Evolutionary conservation across 768 basidiomycete species (phyloP), one percentile per base, ranked within the genome.

Genomic region (Wakefieldia striispora): DNA sequence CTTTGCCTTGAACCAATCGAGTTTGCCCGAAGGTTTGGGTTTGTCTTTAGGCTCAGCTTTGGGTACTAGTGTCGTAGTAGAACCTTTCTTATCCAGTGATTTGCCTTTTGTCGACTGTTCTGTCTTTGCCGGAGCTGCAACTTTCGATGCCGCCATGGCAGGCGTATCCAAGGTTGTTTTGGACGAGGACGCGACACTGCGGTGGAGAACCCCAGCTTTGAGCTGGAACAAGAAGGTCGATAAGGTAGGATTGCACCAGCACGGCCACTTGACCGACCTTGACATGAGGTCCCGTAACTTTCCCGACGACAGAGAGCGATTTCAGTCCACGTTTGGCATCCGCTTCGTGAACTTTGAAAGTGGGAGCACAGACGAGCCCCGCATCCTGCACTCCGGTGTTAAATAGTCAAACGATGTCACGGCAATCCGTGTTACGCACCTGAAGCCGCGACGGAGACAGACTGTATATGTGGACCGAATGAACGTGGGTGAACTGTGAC

Each of bases 381-480:
- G 71, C 67, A 49, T 80, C 80, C 80, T 80, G 50, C n/a, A 14
- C 12, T 12, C 19, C 21, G 19, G 19, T 4, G 21, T 59, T 24
- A 59, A 47, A 34, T 1, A 1, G 26, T 42, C 10, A 6, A 17
- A 37, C 19, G 31, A 4, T 12, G 35, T 13, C 16, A 52, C 26
- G 31, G 23, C 2, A 34, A 13, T 12, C 27, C 12, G 1, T 7
- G 20, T 14, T 11, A 53, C 54, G 34, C 39, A 71, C 83, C 46
- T 62, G 83, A 34, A 91, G 63, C 4, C 74, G 77, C 1, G 82
- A 78, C 1, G 88, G 83, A 0, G 88, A 82, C 26, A 92, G 61
- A 59, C 86, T 81, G 64, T 92, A 91, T 9, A 92, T 67, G 56
- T 87, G 81, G 13, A 83, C 70, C 1, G 78, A 78, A 53, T 74